These are phyloP conservation scores for Beauveria asiatica DNA, from an alignment of 2,329 filamentous ascomycete species.

Conservation along the genomic window DNA sequence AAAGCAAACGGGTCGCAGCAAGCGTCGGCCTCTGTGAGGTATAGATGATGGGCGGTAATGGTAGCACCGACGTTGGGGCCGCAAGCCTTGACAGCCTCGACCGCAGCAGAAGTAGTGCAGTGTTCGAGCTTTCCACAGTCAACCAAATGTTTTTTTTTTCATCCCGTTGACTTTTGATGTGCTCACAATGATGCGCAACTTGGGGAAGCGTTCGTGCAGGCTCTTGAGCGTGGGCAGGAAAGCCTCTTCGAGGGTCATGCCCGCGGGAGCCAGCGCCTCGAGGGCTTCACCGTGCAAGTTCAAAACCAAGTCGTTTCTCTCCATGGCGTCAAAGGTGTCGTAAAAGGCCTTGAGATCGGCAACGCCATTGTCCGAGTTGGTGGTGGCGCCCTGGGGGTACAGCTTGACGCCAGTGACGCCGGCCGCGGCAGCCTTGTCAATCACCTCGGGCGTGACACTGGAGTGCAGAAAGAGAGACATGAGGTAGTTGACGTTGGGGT, in stretches of 20 bases:
- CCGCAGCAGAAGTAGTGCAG: constrained; percentile 75
- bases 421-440: constrained; percentile 62
- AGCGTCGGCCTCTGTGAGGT: constrained; percentile 65
- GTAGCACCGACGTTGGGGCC: constrained; percentile 70
- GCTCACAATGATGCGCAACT: constrained; percentile 49
- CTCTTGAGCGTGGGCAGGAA: constrained; percentile 75
- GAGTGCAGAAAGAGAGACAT: constrained; percentile 66
- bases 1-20: constrained; percentile 53
- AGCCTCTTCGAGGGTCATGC: constrained; percentile 35
- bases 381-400: constrained; percentile 56
- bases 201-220: constrained; percentile 68
- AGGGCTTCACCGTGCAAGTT: constrained; percentile 91
- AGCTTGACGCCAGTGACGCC: constrained; percentile 67
- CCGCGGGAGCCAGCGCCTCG: constrained; percentile 37
- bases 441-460: constrained; percentile 57
- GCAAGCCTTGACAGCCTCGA: constrained; percentile 68
- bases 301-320: constrained; percentile 69
- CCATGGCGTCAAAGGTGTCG: constrained; percentile 82
- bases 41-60: constrained; percentile 82
- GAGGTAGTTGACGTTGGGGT: constrained; percentile 56
- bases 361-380: constrained; percentile 61
- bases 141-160: background rate
- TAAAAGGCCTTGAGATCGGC: constrained; percentile 63
- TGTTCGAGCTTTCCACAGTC: constrained; percentile 56
- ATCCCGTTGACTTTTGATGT: too few relatives aligned